Evolutionary conservation across 352 stramenopile genomes (phyloP), one percentile per base, ranked within the genome.

Genomic region (Plasmopara muralis): DNA sequence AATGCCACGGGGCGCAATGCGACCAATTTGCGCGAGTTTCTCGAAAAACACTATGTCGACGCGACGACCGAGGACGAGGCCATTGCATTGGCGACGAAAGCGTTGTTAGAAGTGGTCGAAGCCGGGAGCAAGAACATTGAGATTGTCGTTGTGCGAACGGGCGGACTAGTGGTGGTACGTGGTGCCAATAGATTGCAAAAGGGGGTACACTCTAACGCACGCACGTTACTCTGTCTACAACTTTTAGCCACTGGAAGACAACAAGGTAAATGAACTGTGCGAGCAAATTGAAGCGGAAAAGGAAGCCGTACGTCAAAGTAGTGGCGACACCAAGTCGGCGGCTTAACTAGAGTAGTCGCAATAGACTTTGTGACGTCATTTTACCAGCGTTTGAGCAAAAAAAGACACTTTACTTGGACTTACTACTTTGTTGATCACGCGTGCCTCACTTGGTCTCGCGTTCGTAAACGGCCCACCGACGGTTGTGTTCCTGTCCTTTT

Each of bases 81-180:
- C 8, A 79, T 98, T 14, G 85, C 87, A 52, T 78, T 99, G 31
- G 88, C 93, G 8, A 85, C 98, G 44, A 96, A 97, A 67, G 89
- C 95, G 38, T 83, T 99, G 62, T 77, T 99, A 29, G 97, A 99
- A 72, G 93, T 99, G 43, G 97, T 99, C 34, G 96, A 99, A 59
- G 97, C 93, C 43, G 96, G 96, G 56, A 96, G 93, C 50, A 99
- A 99, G 74, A 99, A 98, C 72, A 99, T 99, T 85, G 96, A 99
- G 78, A 91, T 99, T 52, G 96, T 93, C 44, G 84, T 99, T 34
- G 83, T 99, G 31, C 68, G 78, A 66, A 72, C 62, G 28, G 79
- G 76, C 29, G 79, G 80, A 52, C 74, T 85, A 48, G 68, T 89
- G 34, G 62, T 77, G 79, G 80, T 89, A 68, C 53, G 73, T 70